Evolutionary conservation across 1,284 basidiomycete genomes (phyloP).

Genomic region (Ceratobasidium sp.): DNA sequence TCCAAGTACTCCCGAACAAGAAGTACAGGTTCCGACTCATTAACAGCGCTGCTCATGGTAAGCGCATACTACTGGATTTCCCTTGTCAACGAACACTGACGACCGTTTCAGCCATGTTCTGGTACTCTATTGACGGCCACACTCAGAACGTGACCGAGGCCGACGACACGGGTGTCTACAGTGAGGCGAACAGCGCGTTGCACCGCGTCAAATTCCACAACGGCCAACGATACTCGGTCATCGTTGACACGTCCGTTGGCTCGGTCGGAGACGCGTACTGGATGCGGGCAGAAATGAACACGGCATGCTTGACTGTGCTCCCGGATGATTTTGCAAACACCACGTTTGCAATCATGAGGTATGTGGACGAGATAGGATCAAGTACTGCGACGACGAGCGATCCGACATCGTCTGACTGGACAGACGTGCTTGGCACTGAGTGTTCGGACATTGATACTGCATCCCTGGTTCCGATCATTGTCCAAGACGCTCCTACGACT

Average conservation of each 20-base stretch:
- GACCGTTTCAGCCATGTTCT: constrained; percentile 20
- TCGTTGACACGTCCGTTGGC: constrained; percentile 52
- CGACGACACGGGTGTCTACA: constrained; percentile 30
- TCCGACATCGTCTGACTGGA: constrained; percentile 21
- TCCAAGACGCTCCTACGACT: constrained; percentile 27
- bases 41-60: too few species aligned
- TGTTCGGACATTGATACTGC: constrained; percentile 36
- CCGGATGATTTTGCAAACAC: too few species aligned
- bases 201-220: constrained; percentile 51
- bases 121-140: constrained; percentile 45
- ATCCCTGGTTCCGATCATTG: constrained; percentile 30
- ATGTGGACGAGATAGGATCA: too few species aligned
- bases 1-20: constrained; percentile 42
- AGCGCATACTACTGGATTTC: constrained; percentile 29
- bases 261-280: constrained; percentile 50
- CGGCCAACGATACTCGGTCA: constrained; percentile 59
- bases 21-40: constrained; percentile 52
- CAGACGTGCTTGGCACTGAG: background rate
- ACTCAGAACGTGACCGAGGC: too few species aligned
- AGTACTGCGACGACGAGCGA: constrained; percentile 29
- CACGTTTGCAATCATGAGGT: too few species aligned
- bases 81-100: background rate
- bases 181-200: constrained; percentile 24
- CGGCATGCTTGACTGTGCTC: too few species aligned
- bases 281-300: constrained; percentile 54